Percentiles rank a stretch among this genome's conserved stretches.
phyloP scores from a whole-genome alignment of 306 rosid species.

The Quercus cerris region DNA sequence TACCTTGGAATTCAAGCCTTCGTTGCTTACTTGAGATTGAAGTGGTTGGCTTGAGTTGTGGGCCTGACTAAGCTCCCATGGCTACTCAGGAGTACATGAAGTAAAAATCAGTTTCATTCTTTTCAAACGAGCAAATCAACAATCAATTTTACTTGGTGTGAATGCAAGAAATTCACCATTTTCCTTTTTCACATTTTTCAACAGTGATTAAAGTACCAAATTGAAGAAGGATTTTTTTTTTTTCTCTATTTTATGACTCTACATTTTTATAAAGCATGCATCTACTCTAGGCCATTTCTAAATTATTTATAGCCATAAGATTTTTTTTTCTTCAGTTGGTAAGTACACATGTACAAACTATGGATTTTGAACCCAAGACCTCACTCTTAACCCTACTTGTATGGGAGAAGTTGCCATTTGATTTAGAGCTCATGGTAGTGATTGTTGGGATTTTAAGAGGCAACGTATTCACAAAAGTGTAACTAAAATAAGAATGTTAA shows the following conservation, averaged over 20 bases:
- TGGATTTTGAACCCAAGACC: no score
- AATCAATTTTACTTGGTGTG: slow-evolving; percentile 21
- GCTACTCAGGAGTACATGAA: slow-evolving; percentile 50
- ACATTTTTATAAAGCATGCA: neutral
- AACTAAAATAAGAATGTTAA: no score
- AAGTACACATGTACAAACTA: no score
- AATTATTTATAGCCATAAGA: neutral
- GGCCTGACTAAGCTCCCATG: slow-evolving; percentile 73
- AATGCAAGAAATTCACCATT: slow-evolving; percentile 11
- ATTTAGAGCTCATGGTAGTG: no score
- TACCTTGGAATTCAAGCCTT: slow-evolving; percentile 30
- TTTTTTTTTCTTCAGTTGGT: neutral
- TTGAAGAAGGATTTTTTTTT: neutral
- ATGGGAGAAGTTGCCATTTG: no score
- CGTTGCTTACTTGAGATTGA: slow-evolving; percentile 48
- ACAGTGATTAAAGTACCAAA: neutral
- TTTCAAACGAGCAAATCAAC: neutral
- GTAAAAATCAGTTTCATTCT: slow-evolving; percentile 26
- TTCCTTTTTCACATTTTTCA: neutral
- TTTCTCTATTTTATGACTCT: neutral
- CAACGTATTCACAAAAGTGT: no score
- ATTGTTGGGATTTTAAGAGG: no score
- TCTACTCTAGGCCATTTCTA: neutral
- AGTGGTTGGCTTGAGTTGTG: slow-evolving; percentile 46
- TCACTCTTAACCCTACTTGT: no score